Percentiles rank a stretch among this genome's conserved stretches.
phyloP scores from a whole-genome alignment of 257 asterid species.

The Fraxinus pennsylvanica region DNA sequence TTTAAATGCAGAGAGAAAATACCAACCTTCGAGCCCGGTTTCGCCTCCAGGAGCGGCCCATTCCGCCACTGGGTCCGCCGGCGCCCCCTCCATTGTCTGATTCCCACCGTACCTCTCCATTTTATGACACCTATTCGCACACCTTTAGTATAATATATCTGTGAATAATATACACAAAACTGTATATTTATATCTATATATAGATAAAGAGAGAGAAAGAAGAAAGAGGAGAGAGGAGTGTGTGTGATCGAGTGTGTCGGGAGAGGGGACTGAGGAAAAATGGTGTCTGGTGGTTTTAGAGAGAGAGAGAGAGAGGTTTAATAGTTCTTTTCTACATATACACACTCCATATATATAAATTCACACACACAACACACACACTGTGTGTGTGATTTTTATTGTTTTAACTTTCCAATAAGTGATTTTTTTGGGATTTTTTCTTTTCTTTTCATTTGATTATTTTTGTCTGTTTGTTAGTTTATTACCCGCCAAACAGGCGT shows the following conservation, averaged over 20 bases:
- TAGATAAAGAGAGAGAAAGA: not conserved
- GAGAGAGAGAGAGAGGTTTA: not conserved
- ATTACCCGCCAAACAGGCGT: constrained; percentile 4
- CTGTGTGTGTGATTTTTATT: not conserved
- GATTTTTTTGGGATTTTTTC: not conserved
- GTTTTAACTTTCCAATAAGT: not conserved
- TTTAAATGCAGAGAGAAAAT: constrained; percentile 35
- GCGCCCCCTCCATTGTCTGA: constrained; percentile 54
- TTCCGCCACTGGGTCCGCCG: constrained; percentile 71
- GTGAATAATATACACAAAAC: not conserved
- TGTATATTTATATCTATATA: not conserved
- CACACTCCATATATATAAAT: not conserved
- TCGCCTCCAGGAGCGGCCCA: constrained; percentile 80
- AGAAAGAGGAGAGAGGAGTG: not conserved
- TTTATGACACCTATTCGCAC: not conserved
- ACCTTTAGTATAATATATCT: not conserved
- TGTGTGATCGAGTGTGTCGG: constrained; percentile 6
- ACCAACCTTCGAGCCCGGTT: constrained; percentile 74
- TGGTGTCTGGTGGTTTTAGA: constrained; percentile 4
- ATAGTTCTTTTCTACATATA: not conserved
- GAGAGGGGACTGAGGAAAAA: not conserved
- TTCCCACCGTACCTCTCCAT: constrained; percentile 65
- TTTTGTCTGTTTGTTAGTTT: not conserved
- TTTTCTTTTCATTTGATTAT: not conserved
- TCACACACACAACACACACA: not conserved